Evolutionary conservation across 257 asterid genomes (phyloP).

Genomic region (Prunella vulgaris): DNA sequence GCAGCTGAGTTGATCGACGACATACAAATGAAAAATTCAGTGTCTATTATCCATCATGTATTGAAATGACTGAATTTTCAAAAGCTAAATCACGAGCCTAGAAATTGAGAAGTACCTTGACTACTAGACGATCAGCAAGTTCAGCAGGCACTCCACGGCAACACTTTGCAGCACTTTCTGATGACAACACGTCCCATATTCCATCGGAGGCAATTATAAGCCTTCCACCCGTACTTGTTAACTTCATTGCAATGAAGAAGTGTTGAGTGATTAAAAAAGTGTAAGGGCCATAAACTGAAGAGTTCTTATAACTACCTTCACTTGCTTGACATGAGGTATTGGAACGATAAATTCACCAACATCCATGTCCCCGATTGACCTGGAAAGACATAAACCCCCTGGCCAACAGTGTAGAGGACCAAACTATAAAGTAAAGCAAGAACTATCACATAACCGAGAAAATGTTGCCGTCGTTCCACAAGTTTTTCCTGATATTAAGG

Average conservation of each 20-base stretch:
- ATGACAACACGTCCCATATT: slow-evolving; percentile 77
- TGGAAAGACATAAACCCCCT: slow-evolving; percentile 73
- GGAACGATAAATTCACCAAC: slow-evolving; percentile 80
- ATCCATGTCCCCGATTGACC: slow-evolving; percentile 84
- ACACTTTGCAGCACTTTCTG: slow-evolving; percentile 66
- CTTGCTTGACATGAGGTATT: slow-evolving; percentile 73
- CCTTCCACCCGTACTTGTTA: slow-evolving; percentile 72
- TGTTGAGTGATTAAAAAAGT: too few species aligned
- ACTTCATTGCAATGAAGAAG: slow-evolving; percentile 28
- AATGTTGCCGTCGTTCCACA: slow-evolving; percentile 78
- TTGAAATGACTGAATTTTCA: not conserved
- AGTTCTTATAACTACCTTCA: slow-evolving; percentile 40
- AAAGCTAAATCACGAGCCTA: not conserved
- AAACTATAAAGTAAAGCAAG: slow-evolving; percentile 27
- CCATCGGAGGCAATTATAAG: slow-evolving; percentile 90
- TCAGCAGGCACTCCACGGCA: slow-evolving; percentile 81
- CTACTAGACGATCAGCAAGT: slow-evolving; percentile 69
- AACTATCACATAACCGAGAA: too few species aligned
- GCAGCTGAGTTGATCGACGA: too few species aligned
- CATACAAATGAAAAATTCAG: not conserved
- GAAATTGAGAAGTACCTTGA: slow-evolving; percentile 41
- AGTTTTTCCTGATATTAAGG: slow-evolving; percentile 48
- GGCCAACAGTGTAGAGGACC: slow-evolving; percentile 93
- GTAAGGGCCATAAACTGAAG: not conserved
- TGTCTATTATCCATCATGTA: not conserved